Conservation (phyloP, 2,329 filamentous ascomycete genomes). For the Penicillium sp. region DNA sequence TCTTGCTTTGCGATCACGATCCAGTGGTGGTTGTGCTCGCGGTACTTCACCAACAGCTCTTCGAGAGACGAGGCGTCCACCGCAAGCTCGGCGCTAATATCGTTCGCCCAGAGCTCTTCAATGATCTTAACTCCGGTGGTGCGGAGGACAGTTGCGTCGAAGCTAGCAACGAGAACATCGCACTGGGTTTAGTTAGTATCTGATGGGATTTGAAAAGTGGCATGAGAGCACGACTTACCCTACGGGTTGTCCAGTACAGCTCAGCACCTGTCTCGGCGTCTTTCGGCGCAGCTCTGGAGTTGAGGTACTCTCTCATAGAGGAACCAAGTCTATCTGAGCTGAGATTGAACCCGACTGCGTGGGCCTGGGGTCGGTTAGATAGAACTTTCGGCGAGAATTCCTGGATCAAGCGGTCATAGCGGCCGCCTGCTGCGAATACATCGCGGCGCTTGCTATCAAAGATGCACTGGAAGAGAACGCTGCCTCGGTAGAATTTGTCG, state of each 20-base stretch:
- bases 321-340: constrained; percentile 77
- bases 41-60: constrained; percentile 61
- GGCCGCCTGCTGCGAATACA: constrained; percentile 86
- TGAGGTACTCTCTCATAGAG: constrained; percentile 52
- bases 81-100: constrained; percentile 83
- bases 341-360: constrained; percentile 88
- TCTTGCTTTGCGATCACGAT: constrained; percentile 77
- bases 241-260: constrained; percentile 56
- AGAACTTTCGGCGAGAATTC: constrained; percentile 70
- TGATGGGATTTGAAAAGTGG: background rate
- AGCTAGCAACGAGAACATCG: constrained; percentile 84
- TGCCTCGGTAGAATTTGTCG: constrained; percentile 81
- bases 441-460: constrained; percentile 76
- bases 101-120: constrained; percentile 71
- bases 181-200: constrained; percentile 50
- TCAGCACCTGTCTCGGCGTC: constrained; percentile 61
- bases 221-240: constrained; percentile 47
- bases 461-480: constrained; percentile 83
- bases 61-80: constrained; percentile 72
- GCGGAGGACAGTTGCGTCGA: constrained; percentile 70
- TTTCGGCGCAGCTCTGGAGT: constrained; percentile 58
- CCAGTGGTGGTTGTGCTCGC: constrained; percentile 79
- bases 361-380: constrained; percentile 58
- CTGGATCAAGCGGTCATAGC: constrained; percentile 84
- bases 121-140: constrained; percentile 72